These are phyloP conservation scores for Rhamnella rubrinervis DNA, from an alignment of 331 rosid genomes.

Conservation along the genomic window DNA sequence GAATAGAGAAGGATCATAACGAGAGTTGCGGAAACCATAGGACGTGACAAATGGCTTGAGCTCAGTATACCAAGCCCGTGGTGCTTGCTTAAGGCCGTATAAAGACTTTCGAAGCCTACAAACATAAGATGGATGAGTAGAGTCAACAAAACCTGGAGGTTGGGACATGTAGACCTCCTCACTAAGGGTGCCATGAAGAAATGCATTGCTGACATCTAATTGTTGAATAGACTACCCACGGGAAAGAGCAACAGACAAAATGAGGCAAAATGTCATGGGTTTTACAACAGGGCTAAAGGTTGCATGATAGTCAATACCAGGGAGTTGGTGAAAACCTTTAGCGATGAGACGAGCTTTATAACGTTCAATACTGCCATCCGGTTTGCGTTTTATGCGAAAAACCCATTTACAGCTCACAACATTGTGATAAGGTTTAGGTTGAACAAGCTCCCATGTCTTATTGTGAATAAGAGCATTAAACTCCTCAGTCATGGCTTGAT, in stretches of 20 bases:
- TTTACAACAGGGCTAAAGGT: background rate
- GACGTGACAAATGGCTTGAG: background rate
- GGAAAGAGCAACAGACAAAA: background rate
- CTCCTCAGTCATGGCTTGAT: background rate
- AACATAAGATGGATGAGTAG: background rate
- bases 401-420: background rate
- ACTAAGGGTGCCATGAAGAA: background rate
- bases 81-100: background rate
- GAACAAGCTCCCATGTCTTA: background rate
- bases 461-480: background rate
- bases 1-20: too few relatives aligned
- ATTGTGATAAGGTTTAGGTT: background rate
- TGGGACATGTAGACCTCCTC: background rate
- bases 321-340: background rate
- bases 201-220: background rate
- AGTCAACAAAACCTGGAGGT: background rate
- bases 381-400: background rate
- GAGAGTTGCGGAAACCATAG: background rate
- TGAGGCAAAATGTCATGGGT: background rate
- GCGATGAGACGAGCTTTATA: background rate
- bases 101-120: background rate
- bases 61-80: background rate
- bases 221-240: background rate
- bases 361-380: background rate
- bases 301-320: background rate